Evolutionary conservation across 164 flowering plant genomes (phyloP), one percentile per base, ranked within the genome.

Genomic region (Amborella trichopoda): DNA sequence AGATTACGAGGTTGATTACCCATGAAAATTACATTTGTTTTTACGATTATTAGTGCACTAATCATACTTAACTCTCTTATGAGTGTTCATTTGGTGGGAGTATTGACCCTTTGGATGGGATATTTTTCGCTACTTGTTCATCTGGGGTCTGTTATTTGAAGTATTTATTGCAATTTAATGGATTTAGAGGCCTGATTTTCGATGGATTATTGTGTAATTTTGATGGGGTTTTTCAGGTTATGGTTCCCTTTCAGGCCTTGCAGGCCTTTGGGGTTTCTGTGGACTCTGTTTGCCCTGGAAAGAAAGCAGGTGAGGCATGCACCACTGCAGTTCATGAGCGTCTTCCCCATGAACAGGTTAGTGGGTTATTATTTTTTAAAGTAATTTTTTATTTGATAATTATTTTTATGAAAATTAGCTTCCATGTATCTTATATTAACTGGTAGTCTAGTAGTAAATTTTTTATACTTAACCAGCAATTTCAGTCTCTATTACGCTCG

Each of bases 201-300:
- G n/a, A n/a, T n/a, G n/a, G n/a, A n/a, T n/a, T n/a, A n/a, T n/a
- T n/a, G n/a, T n/a, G n/a, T n/a, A n/a, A n/a, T n/a, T n/a, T n/a
- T n/a, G n/a, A n/a, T n/a, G n/a, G n/a, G 49, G 44, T 32, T 12
- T 28, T 62, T 46, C 68, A 90, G 98, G 81, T 62, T 38, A 87
- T 93, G 99, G 96, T 93, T 37, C 94, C 96, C 1, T 93, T 84
- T 70, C 96, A 93, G 68, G 95, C 95, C 0, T 45, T 93, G 58
- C 74, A 50, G 53, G 96, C 99, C 3, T 93, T 59, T 33, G 99
- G 99, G 17, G 56, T 93, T 9, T 13, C 77, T 1, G 99, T 93
- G 1, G 74, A 82, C 30, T 84, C 91, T 17, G 99, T 69, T 47
- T 93, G 99, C 50, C 94, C 99, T 4, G 99, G 94, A 2, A 93